Base-by-base conservation (phyloP, 2,329 filamentous ascomycete species). In the Scedosporium aurantiacum region DNA sequence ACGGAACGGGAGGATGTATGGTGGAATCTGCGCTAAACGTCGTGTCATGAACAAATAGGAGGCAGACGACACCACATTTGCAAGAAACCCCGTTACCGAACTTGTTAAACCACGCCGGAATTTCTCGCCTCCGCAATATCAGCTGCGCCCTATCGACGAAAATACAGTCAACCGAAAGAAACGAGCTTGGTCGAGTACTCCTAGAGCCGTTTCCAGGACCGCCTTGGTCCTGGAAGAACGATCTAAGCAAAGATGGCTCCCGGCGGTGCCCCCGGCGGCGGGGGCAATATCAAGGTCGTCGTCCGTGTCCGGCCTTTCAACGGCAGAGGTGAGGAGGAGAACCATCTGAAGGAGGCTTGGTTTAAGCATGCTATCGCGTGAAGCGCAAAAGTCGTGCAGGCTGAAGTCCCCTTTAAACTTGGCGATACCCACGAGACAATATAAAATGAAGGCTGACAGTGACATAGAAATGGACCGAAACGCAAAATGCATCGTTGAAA, bases 201-300 rank as follows among this genome's bases (percentile, higher is more conserved):
- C 23, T 27, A 10, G 8, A 5, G 50, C 4, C 50, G 18, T 27
- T 27, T 14, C 23, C 21, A 50, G 58, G 58, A 60, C 58, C 58
- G 58, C 8, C 14, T 23, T 41, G 58, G 47, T 55, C 45, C 58
- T 21, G 27, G 41, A 60, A 6, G 32, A 23, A 21, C 2, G 10
- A 57, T 37, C 23, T 21, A 18, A 32, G 18, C 58, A 60, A 60
- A 25, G 27, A 55, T 55, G 47, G 60, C 55, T 37, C 60, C 57
- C 14, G 40, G 37, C 37, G 32, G 32, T 37, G 40, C 27, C 25
- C 28, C 79, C 64, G 78, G 83, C 68, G 90, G 90, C 71, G 91
- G 89, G 77, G 92, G 94, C 72, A 99, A 99, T 73, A 99, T 99
- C 76, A 99, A 99, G 87, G 94, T 99, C 79, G 94, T 99, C 81